Conservation (phyloP, 2,329 filamentous ascomycete species). For the Colletotrichum scovillei region DNA sequence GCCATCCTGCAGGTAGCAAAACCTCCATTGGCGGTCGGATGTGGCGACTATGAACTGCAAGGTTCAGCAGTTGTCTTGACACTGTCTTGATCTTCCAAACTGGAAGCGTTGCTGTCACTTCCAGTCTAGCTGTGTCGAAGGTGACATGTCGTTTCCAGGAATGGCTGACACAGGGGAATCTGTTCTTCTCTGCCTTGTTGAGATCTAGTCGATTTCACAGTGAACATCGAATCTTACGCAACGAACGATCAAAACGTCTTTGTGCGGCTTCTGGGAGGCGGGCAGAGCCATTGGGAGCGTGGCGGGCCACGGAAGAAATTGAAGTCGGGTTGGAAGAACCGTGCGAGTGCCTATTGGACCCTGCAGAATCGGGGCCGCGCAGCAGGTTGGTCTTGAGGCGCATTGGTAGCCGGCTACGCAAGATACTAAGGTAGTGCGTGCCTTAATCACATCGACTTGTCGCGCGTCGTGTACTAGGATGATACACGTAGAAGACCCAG, state of each 20-base stretch:
- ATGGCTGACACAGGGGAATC: slow-evolving; percentile 3
- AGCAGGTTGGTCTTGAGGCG: slow-evolving; percentile 17
- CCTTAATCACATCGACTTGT: slow-evolving; percentile 19
- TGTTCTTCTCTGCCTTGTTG: background rate
- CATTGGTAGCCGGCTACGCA: slow-evolving; percentile 5
- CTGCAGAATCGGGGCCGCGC: slow-evolving; percentile 34
- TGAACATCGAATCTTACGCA: background rate
- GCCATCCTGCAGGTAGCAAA: background rate
- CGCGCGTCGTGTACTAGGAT: slow-evolving; percentile 3
- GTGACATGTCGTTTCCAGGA: background rate
- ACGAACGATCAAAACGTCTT: background rate
- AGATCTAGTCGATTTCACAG: background rate
- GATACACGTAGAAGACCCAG: slow-evolving; percentile 22
- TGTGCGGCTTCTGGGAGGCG: background rate
- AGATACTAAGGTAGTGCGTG: slow-evolving; percentile 11
- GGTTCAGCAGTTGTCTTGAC: slow-evolving; percentile 19
- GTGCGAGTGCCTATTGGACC: slow-evolving; percentile 26
- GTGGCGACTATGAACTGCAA: slow-evolving; percentile 25
- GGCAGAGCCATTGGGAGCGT: background rate
- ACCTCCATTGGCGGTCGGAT: background rate
- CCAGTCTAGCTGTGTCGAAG: background rate
- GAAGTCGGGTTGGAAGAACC: slow-evolving; percentile 6
- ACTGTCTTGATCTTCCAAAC: slow-evolving; percentile 17
- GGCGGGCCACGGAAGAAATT: background rate
- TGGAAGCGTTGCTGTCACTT: slow-evolving; percentile 1